A percentile compares a stretch with the other conserved stretches of the same genome.
Evolutionary conservation across 129 eudicot species (phyloP).

Genomic region (Escallonia herrerae): DNA sequence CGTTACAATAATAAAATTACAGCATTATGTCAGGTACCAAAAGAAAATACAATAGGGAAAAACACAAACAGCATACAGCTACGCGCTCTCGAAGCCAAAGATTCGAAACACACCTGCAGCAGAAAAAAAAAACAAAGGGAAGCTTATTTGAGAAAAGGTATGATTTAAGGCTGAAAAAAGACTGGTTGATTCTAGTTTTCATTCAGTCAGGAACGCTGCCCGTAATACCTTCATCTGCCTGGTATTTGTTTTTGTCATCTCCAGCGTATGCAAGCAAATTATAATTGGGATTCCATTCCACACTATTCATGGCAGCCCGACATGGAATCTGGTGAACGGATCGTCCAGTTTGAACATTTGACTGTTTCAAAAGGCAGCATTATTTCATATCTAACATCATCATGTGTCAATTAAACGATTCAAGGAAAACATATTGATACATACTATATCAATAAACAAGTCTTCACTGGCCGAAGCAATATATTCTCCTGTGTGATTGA

Average conservation of each 20-base stretch:
- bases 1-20: too few species aligned
- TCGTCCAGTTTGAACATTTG: constrained; percentile 82
- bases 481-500: constrained; percentile 91
- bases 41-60: too few species aligned
- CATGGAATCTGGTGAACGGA: constrained; percentile 95
- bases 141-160: not conserved
- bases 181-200: too few species aligned
- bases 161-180: too few species aligned
- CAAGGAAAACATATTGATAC: constrained; percentile 11
- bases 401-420: not conserved
- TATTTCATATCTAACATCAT: not conserved
- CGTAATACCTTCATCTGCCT: constrained; percentile 84
- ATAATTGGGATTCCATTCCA: constrained; percentile 96
- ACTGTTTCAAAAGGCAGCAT: constrained; percentile 37
- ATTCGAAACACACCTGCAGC: constrained; percentile 82
- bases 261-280: constrained; percentile 98
- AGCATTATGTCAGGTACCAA: too few species aligned
- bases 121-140: not conserved
- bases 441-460: constrained; percentile 88
- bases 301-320: constrained; percentile 98
- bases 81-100: constrained; percentile 81
- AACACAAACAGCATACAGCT: not conserved
- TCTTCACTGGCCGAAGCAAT: constrained; percentile 99
- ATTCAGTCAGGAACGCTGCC: not conserved
- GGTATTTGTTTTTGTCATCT: constrained; percentile 95